A percentile compares a stretch with the other conserved stretches of the same genome.
phyloP scores from a whole-genome alignment of 2,329 filamentous ascomycete species.

The Venturia nashicola region DNA sequence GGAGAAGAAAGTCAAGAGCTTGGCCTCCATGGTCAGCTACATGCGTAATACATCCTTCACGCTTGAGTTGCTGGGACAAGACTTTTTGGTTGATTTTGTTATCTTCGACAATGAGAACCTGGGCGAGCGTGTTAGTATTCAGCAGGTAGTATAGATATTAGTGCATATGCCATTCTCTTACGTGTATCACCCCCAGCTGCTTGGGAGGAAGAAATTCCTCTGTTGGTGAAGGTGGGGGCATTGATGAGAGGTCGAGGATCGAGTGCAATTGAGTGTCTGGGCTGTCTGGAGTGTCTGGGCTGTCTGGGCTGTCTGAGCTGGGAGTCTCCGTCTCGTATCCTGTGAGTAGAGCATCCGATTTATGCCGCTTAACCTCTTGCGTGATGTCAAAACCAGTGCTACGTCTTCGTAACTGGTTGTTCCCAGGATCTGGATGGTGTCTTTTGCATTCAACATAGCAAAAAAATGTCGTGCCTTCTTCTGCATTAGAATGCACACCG shows the following conservation, averaged over 20 bases:
- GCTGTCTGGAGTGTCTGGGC: neutral
- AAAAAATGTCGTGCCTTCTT: constrained; percentile 49
- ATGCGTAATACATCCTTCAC: constrained; percentile 6
- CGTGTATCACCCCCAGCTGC: neutral
- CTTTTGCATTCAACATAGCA: constrained; percentile 47
- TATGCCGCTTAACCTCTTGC: neutral
- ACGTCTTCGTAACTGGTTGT: neutral
- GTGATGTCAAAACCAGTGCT: neutral
- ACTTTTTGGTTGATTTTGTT: constrained; percentile 26
- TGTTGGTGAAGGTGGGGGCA: neutral
- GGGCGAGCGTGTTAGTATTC: neutral
- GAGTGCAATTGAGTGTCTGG: neutral
- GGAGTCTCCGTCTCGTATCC: neutral
- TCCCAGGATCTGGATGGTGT: neutral
- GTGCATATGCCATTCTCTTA: neutral
- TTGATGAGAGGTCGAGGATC: neutral
- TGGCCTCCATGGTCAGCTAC: constrained; percentile 21
- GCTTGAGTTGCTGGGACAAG: constrained; percentile 19
- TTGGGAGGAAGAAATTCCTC: neutral
- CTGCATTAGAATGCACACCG: constrained; percentile 46
- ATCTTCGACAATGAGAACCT: constrained; percentile 19
- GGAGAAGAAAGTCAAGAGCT: constrained; percentile 14
- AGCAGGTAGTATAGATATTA: neutral
- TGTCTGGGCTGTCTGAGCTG: neutral
- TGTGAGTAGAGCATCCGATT: neutral